Base-by-base conservation (phyloP, 2,329 filamentous ascomycete genomes). In the Monosporascus sp. region DNA sequence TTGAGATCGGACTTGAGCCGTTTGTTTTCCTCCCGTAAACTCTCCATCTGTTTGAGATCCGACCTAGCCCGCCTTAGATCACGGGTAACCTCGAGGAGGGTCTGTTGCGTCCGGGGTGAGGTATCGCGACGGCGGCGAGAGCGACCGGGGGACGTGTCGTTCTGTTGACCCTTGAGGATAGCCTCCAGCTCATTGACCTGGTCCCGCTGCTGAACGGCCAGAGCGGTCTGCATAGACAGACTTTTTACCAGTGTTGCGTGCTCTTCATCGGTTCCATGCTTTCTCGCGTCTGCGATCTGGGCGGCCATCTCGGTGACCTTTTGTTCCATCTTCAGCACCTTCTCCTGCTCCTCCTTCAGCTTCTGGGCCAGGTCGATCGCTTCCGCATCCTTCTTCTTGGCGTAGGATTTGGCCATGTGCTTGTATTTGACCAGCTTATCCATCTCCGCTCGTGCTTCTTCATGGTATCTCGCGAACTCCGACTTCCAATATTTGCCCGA, bases 401-500 rank as follows among this genome's bases (percentile, higher is more conserved):
- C 89, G 65, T 87, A 92, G 52, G 85, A 86, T 71, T 89, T 92
- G 53, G 88, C 87, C 57, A 90, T 76, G 65, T 89, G 83, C 74
- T 91, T 90, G 75, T 91, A 92, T 65, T 83, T 83, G 65, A 92
- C 80, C 64, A 93, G 76, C 72, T 87, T 89, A 72, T 85, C 85
- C 77, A 91, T 86, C 68, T 92, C 87, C 44, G 77, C 79, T 67
- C 83, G 83, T 57, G 88, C 88, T 57, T 88, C 86, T 45, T 82
- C 77, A 48, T 89, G 84, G 64, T 92, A 93, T 51, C 78, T 80
- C 60, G 89, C 80, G 62, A 88, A 92, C 64, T 90, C 82, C 24
- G 82, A 79, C 70, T 92, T 92, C 89, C 89, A 93, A 70, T 88
- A 91, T 62, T 81, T 84, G 7, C 88, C 88, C 4, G 88, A 90